These are phyloP conservation scores for Trichosanthes truncata DNA, from an alignment of 306 rosid species.

Conservation along the genomic window DNA sequence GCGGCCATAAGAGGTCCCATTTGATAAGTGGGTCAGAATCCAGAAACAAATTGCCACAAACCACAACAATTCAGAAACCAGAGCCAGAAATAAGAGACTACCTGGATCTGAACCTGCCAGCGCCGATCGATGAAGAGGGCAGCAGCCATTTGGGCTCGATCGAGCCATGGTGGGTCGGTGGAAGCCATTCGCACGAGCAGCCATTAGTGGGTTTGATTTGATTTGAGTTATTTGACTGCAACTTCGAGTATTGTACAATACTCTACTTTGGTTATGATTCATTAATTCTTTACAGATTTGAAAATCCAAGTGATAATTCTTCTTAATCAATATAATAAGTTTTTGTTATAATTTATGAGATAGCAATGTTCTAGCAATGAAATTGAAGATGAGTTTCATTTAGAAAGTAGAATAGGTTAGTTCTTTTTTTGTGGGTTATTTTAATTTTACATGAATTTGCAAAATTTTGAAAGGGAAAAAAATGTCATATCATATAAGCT, in stretches of 20 bases:
- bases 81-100: slow-evolving; percentile 50
- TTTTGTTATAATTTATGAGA: neutral
- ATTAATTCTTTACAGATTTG: slow-evolving; percentile 56
- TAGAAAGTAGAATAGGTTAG: neutral
- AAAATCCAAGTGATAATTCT: neutral
- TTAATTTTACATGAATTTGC: neutral
- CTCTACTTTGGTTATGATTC: slow-evolving; percentile 13
- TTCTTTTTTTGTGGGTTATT: neutral
- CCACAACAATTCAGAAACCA: slow-evolving; percentile 28
- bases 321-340: neutral
- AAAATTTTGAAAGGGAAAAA: neutral
- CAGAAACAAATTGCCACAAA: slow-evolving; percentile 18
- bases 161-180: slow-evolving; percentile 49
- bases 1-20: slow-evolving; percentile 95
- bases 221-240: slow-evolving; percentile 9
- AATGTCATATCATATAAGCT: neutral
- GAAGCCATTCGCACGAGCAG: slow-evolving; percentile 34
- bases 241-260: slow-evolving; percentile 29
- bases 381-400: neutral
- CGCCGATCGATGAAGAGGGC: slow-evolving; percentile 48
- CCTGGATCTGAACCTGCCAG: slow-evolving; percentile 93
- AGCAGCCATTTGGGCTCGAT: slow-evolving; percentile 28
- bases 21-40: slow-evolving; percentile 27
- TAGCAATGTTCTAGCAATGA: neutral
- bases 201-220: slow-evolving; percentile 32